Conservation (phyloP, 805 yeast genomes). For the Myxozyma vanderwaltii region DNA sequence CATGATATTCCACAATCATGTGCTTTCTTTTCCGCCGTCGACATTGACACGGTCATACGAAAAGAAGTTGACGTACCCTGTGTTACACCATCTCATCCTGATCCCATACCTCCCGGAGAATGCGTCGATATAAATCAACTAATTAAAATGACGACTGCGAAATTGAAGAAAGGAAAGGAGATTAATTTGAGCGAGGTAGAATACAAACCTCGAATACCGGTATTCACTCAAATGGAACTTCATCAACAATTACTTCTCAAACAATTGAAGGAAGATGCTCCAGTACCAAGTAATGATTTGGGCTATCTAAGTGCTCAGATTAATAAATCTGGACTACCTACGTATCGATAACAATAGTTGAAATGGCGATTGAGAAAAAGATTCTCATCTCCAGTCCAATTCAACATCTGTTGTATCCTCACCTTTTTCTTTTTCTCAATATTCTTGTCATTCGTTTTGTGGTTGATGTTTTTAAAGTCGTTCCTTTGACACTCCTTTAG, state of each 20-base stretch:
- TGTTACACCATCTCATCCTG: slow-evolving; percentile 82
- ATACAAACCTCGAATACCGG: slow-evolving; percentile 24
- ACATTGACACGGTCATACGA: slow-evolving; percentile 81
- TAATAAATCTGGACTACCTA: slow-evolving; percentile 20
- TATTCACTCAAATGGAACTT: slow-evolving; percentile 27
- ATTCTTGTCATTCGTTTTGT: background rate
- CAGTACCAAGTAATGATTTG: slow-evolving; percentile 27
- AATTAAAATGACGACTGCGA: slow-evolving; percentile 5
- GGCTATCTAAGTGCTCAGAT: slow-evolving; percentile 31
- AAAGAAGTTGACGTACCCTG: slow-evolving; percentile 94
- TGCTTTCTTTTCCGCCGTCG: slow-evolving; percentile 94
- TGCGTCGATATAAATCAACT: slow-evolving; percentile 57
- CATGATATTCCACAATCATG: slow-evolving; percentile 89
- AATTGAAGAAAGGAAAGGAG: slow-evolving; percentile 4
- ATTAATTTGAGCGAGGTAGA: slow-evolving; percentile 11
- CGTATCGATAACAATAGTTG: slow-evolving; percentile 8
- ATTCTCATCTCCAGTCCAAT: too few species aligned
- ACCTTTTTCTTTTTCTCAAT: too few species aligned
- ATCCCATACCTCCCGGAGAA: slow-evolving; percentile 76
- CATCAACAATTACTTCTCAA: slow-evolving; percentile 12
- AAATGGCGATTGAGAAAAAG: background rate
- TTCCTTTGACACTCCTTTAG: background rate
- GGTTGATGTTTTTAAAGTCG: too few species aligned
- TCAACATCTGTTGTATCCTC: background rate
- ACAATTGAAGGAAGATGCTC: slow-evolving; percentile 21